Percentiles rank a stretch among this genome's conserved stretches.
Evolutionary conservation across 371 early-diverging fungal species (phyloP).

Genomic region (Mortierella polycephala): DNA sequence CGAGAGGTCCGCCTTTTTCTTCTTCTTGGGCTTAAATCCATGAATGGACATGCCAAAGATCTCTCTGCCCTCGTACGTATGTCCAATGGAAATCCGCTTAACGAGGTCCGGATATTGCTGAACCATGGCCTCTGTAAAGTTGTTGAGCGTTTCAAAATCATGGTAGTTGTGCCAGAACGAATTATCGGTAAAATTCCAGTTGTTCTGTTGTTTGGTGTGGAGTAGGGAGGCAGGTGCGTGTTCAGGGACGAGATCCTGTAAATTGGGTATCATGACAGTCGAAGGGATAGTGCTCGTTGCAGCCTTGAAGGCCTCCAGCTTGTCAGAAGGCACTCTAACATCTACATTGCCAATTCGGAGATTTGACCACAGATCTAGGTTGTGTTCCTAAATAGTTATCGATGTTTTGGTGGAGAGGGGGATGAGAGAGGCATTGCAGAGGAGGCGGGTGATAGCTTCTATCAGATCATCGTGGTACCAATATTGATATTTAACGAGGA

Average conservation of each 20-base stretch:
- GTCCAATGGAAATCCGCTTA: constrained; percentile 50
- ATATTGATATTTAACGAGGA: neutral
- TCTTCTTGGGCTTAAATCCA: constrained; percentile 16
- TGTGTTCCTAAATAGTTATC: constrained; percentile 20
- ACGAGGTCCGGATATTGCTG: constrained; percentile 50
- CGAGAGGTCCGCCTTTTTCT: constrained; percentile 15
- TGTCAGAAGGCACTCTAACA: constrained; percentile 36
- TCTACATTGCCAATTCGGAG: constrained; percentile 47
- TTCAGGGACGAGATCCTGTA: constrained; percentile 43
- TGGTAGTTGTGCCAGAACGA: constrained; percentile 49
- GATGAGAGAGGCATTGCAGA: neutral
- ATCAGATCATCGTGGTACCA: neutral
- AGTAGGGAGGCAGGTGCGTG: constrained; percentile 14
- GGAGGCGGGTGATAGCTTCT: neutral
- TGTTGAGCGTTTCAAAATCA: constrained; percentile 43
- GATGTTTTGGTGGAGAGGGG: neutral
- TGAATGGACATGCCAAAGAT: constrained; percentile 57
- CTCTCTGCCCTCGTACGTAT: constrained; percentile 56
- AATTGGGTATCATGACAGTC: constrained; percentile 43
- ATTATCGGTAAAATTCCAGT: constrained; percentile 39
- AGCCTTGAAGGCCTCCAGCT: constrained; percentile 5
- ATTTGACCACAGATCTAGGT: constrained; percentile 50
- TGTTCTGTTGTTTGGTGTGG: neutral
- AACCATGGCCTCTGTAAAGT: constrained; percentile 47
- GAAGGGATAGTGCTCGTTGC: constrained; percentile 11